phyloP scores from a whole-genome alignment of 345 rosid species.

The Hibiscus mutabilis region DNA sequence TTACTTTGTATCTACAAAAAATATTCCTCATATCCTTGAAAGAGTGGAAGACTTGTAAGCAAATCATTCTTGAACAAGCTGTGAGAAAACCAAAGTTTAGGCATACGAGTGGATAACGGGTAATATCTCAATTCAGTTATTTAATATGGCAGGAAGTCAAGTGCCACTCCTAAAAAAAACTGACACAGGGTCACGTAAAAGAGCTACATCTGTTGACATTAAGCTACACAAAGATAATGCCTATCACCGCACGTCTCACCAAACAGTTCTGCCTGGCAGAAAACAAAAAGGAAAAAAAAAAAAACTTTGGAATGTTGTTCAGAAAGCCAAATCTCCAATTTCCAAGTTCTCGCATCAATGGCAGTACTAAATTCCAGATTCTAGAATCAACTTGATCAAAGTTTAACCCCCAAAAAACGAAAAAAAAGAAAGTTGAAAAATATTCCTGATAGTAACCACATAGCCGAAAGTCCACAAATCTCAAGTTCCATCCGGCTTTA shows the following conservation, averaged over 20 bases:
- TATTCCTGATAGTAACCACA: conserved; percentile 7
- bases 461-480: conserved; percentile 6
- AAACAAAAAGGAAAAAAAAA: no score
- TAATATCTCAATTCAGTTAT: no score
- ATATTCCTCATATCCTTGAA: no score
- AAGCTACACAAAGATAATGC: background rate
- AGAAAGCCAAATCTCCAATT: conserved; percentile 8
- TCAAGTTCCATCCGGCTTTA: no score
- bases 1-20: no score
- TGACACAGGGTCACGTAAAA: conserved; percentile 15
- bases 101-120: no score
- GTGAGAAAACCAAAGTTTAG: no score
- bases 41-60: no score
- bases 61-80: no score
- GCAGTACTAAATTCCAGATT: conserved; percentile 7
- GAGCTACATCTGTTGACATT: no score
- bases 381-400: conserved; percentile 10
- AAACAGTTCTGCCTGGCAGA: background rate
- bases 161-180: no score
- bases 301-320: conserved; percentile 15
- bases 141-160: no score
- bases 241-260: conserved; percentile 17
- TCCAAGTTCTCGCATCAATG: conserved; percentile 23
- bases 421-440: background rate
- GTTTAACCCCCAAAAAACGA: background rate